These are phyloP conservation scores for Pseudogymnoascus sp. DNA, from an alignment of 2,329 filamentous ascomycete genomes.

Conservation along the genomic window DNA sequence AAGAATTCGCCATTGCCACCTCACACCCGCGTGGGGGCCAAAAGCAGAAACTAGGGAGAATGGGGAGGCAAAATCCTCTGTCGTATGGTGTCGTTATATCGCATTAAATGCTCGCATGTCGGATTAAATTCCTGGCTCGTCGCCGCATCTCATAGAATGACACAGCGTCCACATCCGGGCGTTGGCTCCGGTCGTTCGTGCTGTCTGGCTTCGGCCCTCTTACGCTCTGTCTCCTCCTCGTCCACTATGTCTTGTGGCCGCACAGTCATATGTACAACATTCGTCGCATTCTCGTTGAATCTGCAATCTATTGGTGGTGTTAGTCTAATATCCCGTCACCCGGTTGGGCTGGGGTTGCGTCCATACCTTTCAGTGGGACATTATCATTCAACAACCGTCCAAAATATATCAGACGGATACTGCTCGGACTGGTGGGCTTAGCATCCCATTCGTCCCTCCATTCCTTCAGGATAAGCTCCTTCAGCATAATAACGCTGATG, in stretches of 20 bases:
- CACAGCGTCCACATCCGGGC: constrained; percentile 52
- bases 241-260: constrained; percentile 77
- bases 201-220: constrained; percentile 27
- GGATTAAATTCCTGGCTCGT: neutral
- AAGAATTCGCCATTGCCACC: neutral
- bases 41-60: neutral
- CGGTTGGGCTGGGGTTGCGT: constrained; percentile 5
- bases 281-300: constrained; percentile 64
- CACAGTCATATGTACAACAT: constrained; percentile 92
- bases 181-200: constrained; percentile 46
- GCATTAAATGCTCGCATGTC: constrained; percentile 7
- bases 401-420: constrained; percentile 86
- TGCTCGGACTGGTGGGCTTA: constrained; percentile 76
- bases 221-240: constrained; percentile 45
- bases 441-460: constrained; percentile 91
- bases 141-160: constrained; percentile 45
- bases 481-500: constrained; percentile 88
- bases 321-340: neutral
- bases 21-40: neutral
- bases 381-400: constrained; percentile 89
- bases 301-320: constrained; percentile 55
- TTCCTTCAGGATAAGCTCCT: constrained; percentile 86
- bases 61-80: constrained; percentile 2
- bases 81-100: constrained; percentile 8
- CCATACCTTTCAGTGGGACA: constrained; percentile 70